Base-by-base conservation (phyloP, 768 basidiomycete genomes). In the Amanita polypyramis region DNA sequence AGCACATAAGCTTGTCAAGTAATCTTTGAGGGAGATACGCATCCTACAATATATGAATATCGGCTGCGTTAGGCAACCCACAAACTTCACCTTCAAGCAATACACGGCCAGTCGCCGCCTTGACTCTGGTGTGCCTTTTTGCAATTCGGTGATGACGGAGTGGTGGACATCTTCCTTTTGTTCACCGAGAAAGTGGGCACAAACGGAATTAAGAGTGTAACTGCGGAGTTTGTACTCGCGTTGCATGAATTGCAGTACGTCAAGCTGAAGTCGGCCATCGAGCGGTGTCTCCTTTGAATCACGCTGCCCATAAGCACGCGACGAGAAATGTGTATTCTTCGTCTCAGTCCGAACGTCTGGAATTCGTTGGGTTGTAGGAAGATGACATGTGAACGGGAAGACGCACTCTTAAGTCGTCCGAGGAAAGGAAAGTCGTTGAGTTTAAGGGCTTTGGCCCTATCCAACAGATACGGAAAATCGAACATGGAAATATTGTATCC, bases 121-220 rank as follows among this genome's bases (percentile, higher is more conserved):
- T 2, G 92, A 93, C 63, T 99, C 95, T 0, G 93, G 76, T 0
- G 89, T 95, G 56, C 95, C 94, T 57, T 98, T 98, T 64, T 99
- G 96, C 38, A 99, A 66, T 43, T 98, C 94, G 0, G 96, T 97
- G 57, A 99, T 99, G 53, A 96, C 92, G 1, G 95, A 98, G 61
- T 98, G 83, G 58, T 98, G 96, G 15, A 99, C 96, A 54, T 99
- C 96, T 62, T 99, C 96, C 62, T 99, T 99, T 64, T 99, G 96
- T 64, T 99, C 96, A 23, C 93, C 94, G 3, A 99, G 72, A 63
- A 99, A 99, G 56, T 95, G 89, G 1, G 96, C 86, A 59, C 96
- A 99, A 47, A 99, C 96, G 4, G 96, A 86, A 63, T 99, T 99
- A 56, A 99, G 82, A 2, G 95, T 91, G 62, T 99, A 99, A 57